These are phyloP conservation scores for Trypanosoma avium DNA, from an alignment of 208 protist species.

Conservation along the genomic window DNA sequence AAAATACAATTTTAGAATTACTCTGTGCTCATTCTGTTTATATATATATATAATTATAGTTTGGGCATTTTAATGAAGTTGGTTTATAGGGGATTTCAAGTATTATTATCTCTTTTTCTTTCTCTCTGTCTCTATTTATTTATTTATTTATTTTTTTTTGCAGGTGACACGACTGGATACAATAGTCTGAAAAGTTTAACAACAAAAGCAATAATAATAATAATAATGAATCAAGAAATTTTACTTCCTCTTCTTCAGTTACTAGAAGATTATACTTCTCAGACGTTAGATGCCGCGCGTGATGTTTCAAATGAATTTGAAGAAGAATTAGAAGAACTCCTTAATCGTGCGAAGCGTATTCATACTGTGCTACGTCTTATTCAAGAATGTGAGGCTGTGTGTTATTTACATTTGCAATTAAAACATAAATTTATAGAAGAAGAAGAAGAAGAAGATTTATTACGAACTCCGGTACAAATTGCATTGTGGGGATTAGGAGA, in stretches of 20 bases:
- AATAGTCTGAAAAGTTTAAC: no score
- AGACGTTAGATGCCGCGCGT: constrained; percentile 45
- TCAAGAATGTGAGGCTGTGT: constrained; percentile 3
- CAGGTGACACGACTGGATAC: no score
- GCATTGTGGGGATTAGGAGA: constrained; percentile 17
- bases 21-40: no score
- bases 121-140: no score
- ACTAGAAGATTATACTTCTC: constrained; percentile 43
- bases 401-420: neutral
- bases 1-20: no score
- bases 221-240: neutral
- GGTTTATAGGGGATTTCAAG: no score
- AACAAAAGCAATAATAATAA: neutral
- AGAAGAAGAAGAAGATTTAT: neutral
- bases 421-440: neutral
- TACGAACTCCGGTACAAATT: neutral
- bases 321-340: constrained; percentile 16
- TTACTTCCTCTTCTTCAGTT: constrained; percentile 25
- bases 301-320: constrained; percentile 34
- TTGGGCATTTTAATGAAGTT: no score
- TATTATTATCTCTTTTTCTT: no score
- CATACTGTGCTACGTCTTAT: constrained; percentile 11
- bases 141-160: neutral
- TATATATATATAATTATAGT: no score
- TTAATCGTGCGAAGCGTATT: constrained; percentile 15